Base-by-base conservation (phyloP, 2,329 filamentous ascomycete genomes). In the Aspergillus pseudoglaucus region DNA sequence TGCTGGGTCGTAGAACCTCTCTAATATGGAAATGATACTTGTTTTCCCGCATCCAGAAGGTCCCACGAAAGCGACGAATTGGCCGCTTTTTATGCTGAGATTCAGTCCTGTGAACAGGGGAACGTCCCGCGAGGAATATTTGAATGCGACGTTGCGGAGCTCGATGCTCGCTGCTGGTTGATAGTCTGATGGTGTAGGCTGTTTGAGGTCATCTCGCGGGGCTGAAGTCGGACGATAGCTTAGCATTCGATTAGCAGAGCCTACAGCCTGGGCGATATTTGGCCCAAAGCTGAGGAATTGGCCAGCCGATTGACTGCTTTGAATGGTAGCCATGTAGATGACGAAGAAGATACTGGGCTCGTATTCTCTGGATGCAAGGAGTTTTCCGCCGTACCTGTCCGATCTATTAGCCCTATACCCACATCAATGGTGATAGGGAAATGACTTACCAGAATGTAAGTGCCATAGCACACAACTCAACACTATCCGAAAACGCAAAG, bases 401-500 rank as follows among this genome's bases (percentile, higher is more conserved):
- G 6, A 5, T 60, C 14, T 23, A 12, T 38, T 5, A 15, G 7
- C n/a, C 6, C 35, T 14, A 17, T 8, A 38, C 18, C 10, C 7
- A 15, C 10, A 14, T 15, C 23, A 22, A 22, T 1, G 22, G 23
- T 22, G 12, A 23, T 4, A 33, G 22, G 14, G 40, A 38, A 25
- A 23, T 6, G 8, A 20, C 46, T 32, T 67, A 78, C 79, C 79
- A 83, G 45, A 82, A 80, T 2, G 75, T 71, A 33, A 83, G 68
- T 1, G 84, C 83, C 71, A 80, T 84, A 64, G 69, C 83, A 72
- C 59, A 76, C 48, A 89, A 65, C 46, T 80, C 78, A 33, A 83
- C 71, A 59, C 82, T 87, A 54, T 89, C 84, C 1, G 83, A 83
- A 38, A 85, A 78, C 1, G 83, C 83, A 58, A 87, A 87, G 10